phyloP scores from a whole-genome alignment of 2,329 filamentous ascomycete genomes.

The Herpotrichia juniperi region DNA sequence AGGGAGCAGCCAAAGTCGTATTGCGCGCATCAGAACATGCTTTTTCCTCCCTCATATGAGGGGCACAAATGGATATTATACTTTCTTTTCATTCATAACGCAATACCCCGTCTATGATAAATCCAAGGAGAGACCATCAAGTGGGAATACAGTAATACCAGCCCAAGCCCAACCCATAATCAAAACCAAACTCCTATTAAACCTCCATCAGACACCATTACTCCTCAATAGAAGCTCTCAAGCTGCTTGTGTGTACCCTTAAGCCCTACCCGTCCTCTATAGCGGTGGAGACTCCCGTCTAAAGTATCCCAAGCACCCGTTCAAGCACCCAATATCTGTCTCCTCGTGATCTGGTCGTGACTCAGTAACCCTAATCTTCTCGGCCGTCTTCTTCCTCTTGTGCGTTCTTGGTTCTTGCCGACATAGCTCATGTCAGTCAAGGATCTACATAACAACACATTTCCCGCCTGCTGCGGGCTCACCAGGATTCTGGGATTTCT shows the following conservation, averaged over 20 bases:
- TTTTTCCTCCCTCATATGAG: too few species aligned
- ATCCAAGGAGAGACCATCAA: neutral
- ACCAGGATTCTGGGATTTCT: constrained; percentile 89
- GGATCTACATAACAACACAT: constrained; percentile 78
- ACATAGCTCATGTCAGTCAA: constrained; percentile 1
- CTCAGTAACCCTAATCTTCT: neutral
- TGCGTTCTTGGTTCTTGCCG: neutral
- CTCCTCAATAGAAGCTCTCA: constrained; percentile 19
- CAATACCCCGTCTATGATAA: neutral
- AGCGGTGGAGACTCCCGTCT: too few species aligned
- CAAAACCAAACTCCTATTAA: constrained; percentile 29
- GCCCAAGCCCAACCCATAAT: constrained; percentile 1
- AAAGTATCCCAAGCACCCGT: neutral
- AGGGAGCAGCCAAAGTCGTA: too few species aligned
- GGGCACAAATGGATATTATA: too few species aligned
- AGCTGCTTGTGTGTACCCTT: neutral
- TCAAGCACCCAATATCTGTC: neutral
- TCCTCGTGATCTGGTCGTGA: neutral
- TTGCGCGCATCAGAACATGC: too few species aligned
- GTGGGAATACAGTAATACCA: constrained; percentile 3
- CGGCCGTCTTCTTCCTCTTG: neutral
- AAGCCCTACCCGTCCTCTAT: neutral
- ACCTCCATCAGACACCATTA: constrained; percentile 33
- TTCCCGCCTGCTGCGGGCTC: constrained; percentile 82
- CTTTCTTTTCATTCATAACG: neutral